Evolutionary conservation across 306 rosid genomes (phyloP), one percentile per base, ranked within the genome.

Genomic region (Corylus heterophylla): DNA sequence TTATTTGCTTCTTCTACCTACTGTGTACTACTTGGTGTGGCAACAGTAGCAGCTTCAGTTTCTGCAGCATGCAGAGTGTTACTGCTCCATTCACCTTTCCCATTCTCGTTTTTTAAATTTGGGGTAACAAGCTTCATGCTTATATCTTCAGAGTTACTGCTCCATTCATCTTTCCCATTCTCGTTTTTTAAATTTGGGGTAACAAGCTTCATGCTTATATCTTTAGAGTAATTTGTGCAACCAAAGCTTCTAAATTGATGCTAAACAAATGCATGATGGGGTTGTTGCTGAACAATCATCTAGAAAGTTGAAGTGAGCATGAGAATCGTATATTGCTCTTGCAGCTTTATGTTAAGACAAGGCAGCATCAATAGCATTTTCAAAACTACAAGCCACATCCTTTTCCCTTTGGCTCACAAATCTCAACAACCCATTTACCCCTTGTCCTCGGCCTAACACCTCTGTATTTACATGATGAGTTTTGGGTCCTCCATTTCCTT

Each of bases 351-450:
- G 98, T 75, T 96, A 90, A 4, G 89, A 88, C 17, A 83, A 84
- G 6, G 98, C 97, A 50, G 98, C 98, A 54, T 91, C 92, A 39
- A 79, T 39, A 1, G 92, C 98, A 4, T 84, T 84, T 1, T 94
- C 86, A 8, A 90, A 93, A 44, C 97, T 91, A 97, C 98, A 27
- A 93, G 83, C 97, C 98, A 93, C 14, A 93, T 92, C 54, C 82
- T 18, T 78, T 90, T 0, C 97, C 97, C 72, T 88, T 86, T 0
- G 99, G 99, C 77, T 90, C 94, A 17, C 99, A 75, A 18, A 96
- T 96, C 81, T 96, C 98, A 0, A 92, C 97, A 74, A 96, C 99
- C 98, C 99, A 96, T 62, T 90, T 93, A 0, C 99, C 99, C 99
- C 99, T 93, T 1, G 98, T 96, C 78, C 99, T 90, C 84, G 93